phyloP scores from a whole-genome alignment of 345 rosid species.

The Triadica sebifera region DNA sequence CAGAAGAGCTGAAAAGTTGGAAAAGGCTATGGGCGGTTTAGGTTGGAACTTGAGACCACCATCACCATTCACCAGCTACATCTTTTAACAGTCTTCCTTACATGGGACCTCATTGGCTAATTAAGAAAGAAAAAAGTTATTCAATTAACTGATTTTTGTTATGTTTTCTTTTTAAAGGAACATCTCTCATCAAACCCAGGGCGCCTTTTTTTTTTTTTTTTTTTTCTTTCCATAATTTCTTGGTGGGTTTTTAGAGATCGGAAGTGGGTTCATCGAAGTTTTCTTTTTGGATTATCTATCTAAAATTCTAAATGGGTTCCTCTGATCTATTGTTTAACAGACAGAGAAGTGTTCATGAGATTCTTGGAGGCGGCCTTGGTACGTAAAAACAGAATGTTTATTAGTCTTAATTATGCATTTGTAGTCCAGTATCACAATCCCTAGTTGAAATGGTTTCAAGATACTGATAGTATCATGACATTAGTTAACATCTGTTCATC shows the following conservation, averaged over 20 bases:
- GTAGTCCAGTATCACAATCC: not conserved
- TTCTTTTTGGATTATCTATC: constrained; percentile 5
- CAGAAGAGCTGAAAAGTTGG: constrained; percentile 1
- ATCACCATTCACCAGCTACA: constrained; percentile 14
- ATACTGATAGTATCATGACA: too few species aligned
- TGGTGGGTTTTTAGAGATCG: constrained; percentile 44
- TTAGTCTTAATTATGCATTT: not conserved
- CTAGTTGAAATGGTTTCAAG: too few species aligned
- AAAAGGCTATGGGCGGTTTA: constrained; percentile 32
- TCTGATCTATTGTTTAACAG: constrained; percentile 57
- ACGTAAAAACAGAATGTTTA: constrained; percentile 20
- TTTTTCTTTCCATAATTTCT: not conserved
- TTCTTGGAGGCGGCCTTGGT: constrained; percentile 86
- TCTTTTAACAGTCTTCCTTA: constrained; percentile 10
- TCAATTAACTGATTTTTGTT: not conserved
- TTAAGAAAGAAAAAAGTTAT: not conserved
- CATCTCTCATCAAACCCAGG: constrained; percentile 9
- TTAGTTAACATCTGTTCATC: not conserved
- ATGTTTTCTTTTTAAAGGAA: constrained; percentile 9
- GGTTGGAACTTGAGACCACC: constrained; percentile 50
- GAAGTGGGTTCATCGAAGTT: constrained; percentile 28
- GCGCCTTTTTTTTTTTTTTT: not conserved
- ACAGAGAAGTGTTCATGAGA: constrained; percentile 65
- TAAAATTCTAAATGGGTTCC: constrained; percentile 51
- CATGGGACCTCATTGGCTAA: constrained; percentile 7